Conservation (phyloP, 441 rosid genomes). For the Gossypium aridum region DNA sequence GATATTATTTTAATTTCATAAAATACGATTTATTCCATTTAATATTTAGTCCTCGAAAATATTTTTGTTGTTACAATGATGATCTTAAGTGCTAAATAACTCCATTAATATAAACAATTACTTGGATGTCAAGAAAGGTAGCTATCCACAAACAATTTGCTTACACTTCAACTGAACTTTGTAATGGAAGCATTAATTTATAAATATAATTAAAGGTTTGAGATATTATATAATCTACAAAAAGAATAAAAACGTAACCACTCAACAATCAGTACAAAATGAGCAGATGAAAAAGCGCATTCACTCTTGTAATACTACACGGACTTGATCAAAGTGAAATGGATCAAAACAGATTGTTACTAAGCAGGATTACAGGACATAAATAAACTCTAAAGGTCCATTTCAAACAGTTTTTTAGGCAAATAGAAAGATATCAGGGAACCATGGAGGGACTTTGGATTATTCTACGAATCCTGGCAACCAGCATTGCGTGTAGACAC, state of each 20-base stretch:
- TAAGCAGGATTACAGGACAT: not conserved
- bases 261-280: no score
- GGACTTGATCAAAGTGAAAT: not conserved
- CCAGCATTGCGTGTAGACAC: not conserved
- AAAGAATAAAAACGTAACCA: no score
- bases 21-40: no score
- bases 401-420: not conserved
- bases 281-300: no score
- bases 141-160: not conserved
- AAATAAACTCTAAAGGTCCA: not conserved
- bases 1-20: no score
- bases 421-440: not conserved
- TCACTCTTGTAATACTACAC: not conserved
- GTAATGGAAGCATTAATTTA: not conserved
- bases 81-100: not conserved
- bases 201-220: not conserved
- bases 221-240: not conserved
- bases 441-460: no score
- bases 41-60: not conserved
- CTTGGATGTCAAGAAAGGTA: not conserved
- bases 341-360: not conserved
- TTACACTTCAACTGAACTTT: not conserved
- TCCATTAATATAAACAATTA: not conserved
- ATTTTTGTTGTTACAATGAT: not conserved
- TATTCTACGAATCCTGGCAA: not conserved